phyloP scores from a whole-genome alignment of 768 basidiomycete genomes.

The Mycena vulgaris region DNA sequence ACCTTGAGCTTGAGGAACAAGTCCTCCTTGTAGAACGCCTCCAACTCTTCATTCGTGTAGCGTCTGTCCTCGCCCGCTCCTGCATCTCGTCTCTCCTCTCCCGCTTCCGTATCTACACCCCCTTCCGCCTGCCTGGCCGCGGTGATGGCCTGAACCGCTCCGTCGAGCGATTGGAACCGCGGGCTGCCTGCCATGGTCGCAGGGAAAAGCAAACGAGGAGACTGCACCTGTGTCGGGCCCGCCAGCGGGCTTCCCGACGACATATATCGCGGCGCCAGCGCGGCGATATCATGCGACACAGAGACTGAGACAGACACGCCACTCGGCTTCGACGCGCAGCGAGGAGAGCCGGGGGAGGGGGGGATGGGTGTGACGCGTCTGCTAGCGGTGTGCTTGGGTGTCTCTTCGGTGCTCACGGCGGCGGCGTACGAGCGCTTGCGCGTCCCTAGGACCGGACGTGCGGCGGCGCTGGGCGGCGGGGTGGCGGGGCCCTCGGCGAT shows the following conservation, averaged over 20 bases:
- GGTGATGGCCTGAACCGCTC: constrained; percentile 10
- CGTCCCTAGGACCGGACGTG: background rate
- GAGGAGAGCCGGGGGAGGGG: constrained; percentile 16
- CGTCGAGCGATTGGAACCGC: constrained; percentile 35
- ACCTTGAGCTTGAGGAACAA: constrained; percentile 14
- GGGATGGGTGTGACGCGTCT: constrained; percentile 21
- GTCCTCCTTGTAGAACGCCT: background rate
- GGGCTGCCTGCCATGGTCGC: constrained; percentile 31
- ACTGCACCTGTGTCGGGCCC: constrained; percentile 32
- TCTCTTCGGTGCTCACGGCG: background rate
- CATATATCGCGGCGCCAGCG: constrained; percentile 28
- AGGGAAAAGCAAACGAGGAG: constrained; percentile 29
- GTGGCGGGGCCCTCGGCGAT: constrained; percentile 12
- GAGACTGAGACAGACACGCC: background rate
- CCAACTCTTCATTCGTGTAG: background rate
- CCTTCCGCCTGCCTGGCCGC: background rate
- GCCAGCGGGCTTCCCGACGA: constrained; percentile 28
- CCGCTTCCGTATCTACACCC: too few relatives aligned
- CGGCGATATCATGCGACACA: background rate
- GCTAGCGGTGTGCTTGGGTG: background rate
- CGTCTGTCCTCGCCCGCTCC: background rate
- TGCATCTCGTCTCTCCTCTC: background rate
- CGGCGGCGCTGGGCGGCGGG: background rate
- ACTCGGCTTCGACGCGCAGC: constrained; percentile 18
- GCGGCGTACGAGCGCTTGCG: constrained; percentile 19